Evolutionary conservation across 345 rosid species (phyloP).

Genomic region (Erucastrum elatum): DNA sequence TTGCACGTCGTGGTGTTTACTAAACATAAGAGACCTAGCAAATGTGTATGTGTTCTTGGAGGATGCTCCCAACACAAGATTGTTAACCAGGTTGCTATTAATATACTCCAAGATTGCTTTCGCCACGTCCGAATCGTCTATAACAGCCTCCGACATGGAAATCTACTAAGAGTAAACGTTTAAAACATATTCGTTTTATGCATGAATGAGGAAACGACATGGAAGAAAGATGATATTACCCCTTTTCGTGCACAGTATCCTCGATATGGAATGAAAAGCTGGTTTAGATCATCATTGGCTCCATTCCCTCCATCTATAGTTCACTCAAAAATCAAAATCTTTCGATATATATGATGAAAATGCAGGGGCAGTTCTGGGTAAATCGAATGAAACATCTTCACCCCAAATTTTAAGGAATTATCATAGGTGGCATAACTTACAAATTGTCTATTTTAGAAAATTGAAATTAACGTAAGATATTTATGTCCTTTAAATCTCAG

Average conservation of each 20-base stretch:
- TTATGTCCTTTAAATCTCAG: background rate
- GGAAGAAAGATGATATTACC: constrained; percentile 41
- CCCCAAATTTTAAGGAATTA: background rate
- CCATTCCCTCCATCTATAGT: constrained; percentile 34
- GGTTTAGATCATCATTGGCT: constrained; percentile 41
- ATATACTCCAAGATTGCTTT: constrained; percentile 58
- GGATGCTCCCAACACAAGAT: constrained; percentile 62
- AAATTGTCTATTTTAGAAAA: no score
- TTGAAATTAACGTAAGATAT: no score
- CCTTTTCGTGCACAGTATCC: constrained; percentile 83
- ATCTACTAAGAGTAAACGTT: constrained; percentile 42
- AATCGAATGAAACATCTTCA: background rate
- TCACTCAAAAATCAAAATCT: constrained; percentile 4
- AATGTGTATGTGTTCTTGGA: constrained; percentile 53
- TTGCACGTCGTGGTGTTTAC: constrained; percentile 46
- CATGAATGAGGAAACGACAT: background rate
- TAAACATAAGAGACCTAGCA: constrained; percentile 48
- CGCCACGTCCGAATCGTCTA: constrained; percentile 58
- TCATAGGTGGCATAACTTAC: background rate
- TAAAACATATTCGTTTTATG: background rate
- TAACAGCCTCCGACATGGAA: constrained; percentile 51
- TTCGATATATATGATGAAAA: background rate
- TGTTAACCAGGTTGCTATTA: constrained; percentile 49
- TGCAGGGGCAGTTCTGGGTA: background rate
- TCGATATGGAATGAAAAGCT: constrained; percentile 58